Evolutionary conservation across 805 yeast genomes (phyloP), one percentile per base, ranked within the genome.

Genomic region (Torulaspora indica): DNA sequence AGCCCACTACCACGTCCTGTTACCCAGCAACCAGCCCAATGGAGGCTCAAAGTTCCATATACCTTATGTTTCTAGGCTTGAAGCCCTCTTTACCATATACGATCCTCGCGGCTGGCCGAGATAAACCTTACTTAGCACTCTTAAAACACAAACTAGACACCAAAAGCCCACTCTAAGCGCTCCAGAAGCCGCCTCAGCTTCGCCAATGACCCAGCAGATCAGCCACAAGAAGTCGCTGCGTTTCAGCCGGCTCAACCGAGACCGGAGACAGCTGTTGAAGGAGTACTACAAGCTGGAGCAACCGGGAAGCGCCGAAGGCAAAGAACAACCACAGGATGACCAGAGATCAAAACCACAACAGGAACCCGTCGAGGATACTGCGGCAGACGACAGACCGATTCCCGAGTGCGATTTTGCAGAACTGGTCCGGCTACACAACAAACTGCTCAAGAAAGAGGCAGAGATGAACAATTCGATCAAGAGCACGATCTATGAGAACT

Each of bases 401-500:
- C 30, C 38, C 8, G 51, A 53, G 14, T 42, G 45, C n/a, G 46
- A 54, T 2, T 53, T 61, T 23, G 43, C 50, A 14, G 55, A 58
- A 8, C 43, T 63, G 29, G 44, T 63, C 18, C 56, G 51, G 9
- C 47, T 54, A 3, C 66, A 61, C 30, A 63, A 64, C 42, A 40
- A 40, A 8, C 46, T 64, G 15, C 47, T 60, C 28, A 54, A 59
- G 12, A 51, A 57, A 42, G 66, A 63, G 41, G 55, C 57, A 1
- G 64, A 57, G 27, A 57, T 58, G 27, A 55, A 56, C 32, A 60
- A 58, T 42, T 79, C 77, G 36, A 81, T 81, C 50, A 83, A 83
- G 54, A 77, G 84, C 23, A 81, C 83, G 33, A 80, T 83, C 8
- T 83, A 83, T 61, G 85, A 83, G 61, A 83, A 83, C 56, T 83